Base-by-base conservation (phyloP, 805 yeast genomes). In the Vanderwaltozyma yarrowii region DNA sequence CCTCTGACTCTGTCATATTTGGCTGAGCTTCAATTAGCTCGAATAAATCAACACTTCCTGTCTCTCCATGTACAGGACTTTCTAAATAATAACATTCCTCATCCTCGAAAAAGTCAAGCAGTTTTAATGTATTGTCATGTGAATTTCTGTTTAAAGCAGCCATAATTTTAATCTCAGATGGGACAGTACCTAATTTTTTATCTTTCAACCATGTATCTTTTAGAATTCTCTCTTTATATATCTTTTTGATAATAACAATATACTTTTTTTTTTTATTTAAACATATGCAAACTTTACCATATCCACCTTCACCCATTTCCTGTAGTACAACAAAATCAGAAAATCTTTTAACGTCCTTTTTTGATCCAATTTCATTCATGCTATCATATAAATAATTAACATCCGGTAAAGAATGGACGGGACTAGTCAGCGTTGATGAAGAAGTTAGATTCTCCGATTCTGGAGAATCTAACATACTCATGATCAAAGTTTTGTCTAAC, bases 161-260 rank as follows among this genome's bases (percentile, higher is more conserved):
- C 83, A 89, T 77, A 28, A 89, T 78, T 56, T 86, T 92, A 45
- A 89, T 89, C 58, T 89, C 98, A 14, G 88, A 78, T 1, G 97
- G 97, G 20, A 89, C 80, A 0, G 95, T 87, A 3, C 97, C 97
- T 26, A 88, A 63, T 43, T 72, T 73, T 16, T 94, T 72, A 58
- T 92, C 97, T 38, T 96, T 70, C 2, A 86, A 94, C 98, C 98
- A 89, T 0, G 96, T 85, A 56, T 92, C 97, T 14, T 89, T 95
- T 49, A 92, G 66, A 49, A 89, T 89, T 40, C 95, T 71, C 46
- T 86, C 94, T 52, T 89, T 89, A 54, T 83, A 80, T 30, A 89
- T 92, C 43, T 92, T 76, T 58, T 89, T 89, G 42, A 88, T 74
- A n/a, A 89, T 82, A 28, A 85, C 78, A 41, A 69, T 71, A 55